A percentile compares a stretch with the other conserved stretches of the same genome.
phyloP scores from a whole-genome alignment of 2,329 filamentous ascomycete species.

The Ophiostoma ips region DNA sequence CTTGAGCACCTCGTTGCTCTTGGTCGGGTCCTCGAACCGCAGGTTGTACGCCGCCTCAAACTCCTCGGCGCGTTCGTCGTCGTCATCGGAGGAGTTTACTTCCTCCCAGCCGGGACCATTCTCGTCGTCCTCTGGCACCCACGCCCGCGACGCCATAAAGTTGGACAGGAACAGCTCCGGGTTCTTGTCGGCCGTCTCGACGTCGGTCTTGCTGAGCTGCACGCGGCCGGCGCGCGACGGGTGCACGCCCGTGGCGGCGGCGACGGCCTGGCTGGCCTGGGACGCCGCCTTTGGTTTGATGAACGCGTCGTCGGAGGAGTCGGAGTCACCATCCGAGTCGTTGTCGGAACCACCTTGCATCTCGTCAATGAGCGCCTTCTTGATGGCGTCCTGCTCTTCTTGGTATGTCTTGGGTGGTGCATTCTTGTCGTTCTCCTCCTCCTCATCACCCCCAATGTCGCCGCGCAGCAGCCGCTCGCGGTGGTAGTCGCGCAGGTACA shows the following conservation, averaged over 20 bases:
- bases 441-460: slow-evolving; percentile 44
- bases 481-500: slow-evolving; percentile 83
- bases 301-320: slow-evolving; percentile 63
- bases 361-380: slow-evolving; percentile 62
- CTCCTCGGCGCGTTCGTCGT: slow-evolving; percentile 63
- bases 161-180: slow-evolving; percentile 85
- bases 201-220: slow-evolving; percentile 43
- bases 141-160: slow-evolving; percentile 83
- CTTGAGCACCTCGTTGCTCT: slow-evolving; percentile 74
- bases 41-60: slow-evolving; percentile 93
- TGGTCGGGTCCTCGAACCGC: slow-evolving; percentile 83
- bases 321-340: slow-evolving; percentile 49
- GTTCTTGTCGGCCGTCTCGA: slow-evolving; percentile 69
- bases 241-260: slow-evolving; percentile 32
- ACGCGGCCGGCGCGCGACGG: slow-evolving; percentile 37
- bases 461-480: slow-evolving; percentile 72
- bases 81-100: slow-evolving; percentile 90
- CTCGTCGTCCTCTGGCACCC: slow-evolving; percentile 52
- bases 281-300: slow-evolving; percentile 54
- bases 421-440: slow-evolving; percentile 34
- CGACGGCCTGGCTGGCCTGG: slow-evolving; percentile 17
- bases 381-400: slow-evolving; percentile 77
- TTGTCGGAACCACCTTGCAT: slow-evolving; percentile 47
- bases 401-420: slow-evolving; percentile 50
- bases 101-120: slow-evolving; percentile 48